Base-by-base conservation (phyloP, 257 asterid species). In the Petrea volubilis region DNA sequence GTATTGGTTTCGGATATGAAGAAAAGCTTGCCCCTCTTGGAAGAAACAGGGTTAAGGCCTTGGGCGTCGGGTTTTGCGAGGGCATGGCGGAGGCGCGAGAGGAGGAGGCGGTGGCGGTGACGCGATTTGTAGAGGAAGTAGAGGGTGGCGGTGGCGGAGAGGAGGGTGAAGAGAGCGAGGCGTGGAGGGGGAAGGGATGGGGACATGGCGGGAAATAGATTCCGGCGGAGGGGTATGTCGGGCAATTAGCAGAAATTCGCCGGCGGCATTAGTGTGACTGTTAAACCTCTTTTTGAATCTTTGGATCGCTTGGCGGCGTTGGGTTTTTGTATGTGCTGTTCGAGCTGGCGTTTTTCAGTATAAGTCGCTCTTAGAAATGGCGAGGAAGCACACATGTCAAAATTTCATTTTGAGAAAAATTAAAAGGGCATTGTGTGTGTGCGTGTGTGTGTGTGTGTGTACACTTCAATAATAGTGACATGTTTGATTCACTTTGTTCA, bases 61-160 rank as follows among this genome's bases (percentile, higher is more conserved):
- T 61, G 62, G 77, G 24, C 14, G 36, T 6, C 57, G 62, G 76
- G 59, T 47, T 43, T 40, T 0, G 65, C 11, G 29, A 66, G 60
- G 67, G 80, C 46, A 49, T 59, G 74, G 51, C 79, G 79, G 72
- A 83, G 85, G 77, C 79, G 91, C 66, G 68, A 33, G 23, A 84
- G 76, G 51, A 87, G 87, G 77, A 52, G 85, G 79, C 78, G 80
- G 64, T 71, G 84, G 71, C 85, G 96, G 66, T 86, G 83, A 80
- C 88, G 98, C 57, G 96, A 91, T 72, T 88, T 94, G 84, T 89
- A 89, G 76, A 94, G 76, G 64, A 91, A 81, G 83, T 64, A 90
- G 51, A 88, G 58, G 49, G 97, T 83, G 68, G 94, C 87, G 70
- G 99, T 77, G 84, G 95, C 88, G 77, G 99, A 89, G 75, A 94